Percentiles rank a stretch among this genome's conserved stretches.
phyloP scores from a whole-genome alignment of 192 early-diverging fungal genomes.

The Kickxella alabastrina region DNA sequence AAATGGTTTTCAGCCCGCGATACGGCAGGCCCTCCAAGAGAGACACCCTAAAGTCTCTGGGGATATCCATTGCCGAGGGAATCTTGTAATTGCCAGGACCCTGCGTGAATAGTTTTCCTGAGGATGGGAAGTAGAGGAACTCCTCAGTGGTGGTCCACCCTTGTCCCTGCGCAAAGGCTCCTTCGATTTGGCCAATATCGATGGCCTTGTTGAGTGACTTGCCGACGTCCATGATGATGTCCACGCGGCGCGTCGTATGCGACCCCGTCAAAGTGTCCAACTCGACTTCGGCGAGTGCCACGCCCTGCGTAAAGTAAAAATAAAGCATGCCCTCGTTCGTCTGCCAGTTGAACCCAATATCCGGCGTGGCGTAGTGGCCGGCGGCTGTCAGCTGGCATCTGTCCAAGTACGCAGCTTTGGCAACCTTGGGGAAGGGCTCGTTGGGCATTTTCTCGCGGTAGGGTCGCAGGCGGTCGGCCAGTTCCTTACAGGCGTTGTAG shows the following conservation, averaged over 20 bases:
- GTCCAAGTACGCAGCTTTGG: conserved; percentile 68
- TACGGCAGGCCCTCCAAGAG: conserved; percentile 58
- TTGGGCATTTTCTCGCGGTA: conserved; percentile 59
- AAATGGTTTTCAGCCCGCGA: conserved; percentile 64
- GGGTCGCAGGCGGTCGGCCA: conserved; percentile 68
- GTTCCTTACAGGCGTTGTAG: conserved; percentile 69
- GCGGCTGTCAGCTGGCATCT: conserved; percentile 74
- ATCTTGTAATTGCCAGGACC: conserved; percentile 89
- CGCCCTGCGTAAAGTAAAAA: conserved; percentile 83
- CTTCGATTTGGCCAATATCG: conserved; percentile 89
- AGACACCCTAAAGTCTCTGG: conserved; percentile 72
- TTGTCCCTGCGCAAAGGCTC: conserved; percentile 79
- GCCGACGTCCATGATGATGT: conserved; percentile 85
- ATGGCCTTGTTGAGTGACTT: conserved; percentile 79
- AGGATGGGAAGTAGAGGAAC: conserved; percentile 64
- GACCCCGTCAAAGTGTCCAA: conserved; percentile 80
- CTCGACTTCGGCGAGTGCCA: conserved; percentile 78
- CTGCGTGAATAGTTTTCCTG: conserved; percentile 71
- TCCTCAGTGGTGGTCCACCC: conserved; percentile 86
- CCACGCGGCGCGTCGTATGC: conserved; percentile 66
- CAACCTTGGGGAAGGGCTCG: conserved; percentile 53
- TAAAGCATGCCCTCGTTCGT: conserved; percentile 66
- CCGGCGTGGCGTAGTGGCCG: conserved; percentile 83
- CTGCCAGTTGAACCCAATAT: conserved; percentile 71
- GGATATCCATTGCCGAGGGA: conserved; percentile 78